phyloP scores from a whole-genome alignment of 768 basidiomycete species.

The Cubamyces sp. region DNA sequence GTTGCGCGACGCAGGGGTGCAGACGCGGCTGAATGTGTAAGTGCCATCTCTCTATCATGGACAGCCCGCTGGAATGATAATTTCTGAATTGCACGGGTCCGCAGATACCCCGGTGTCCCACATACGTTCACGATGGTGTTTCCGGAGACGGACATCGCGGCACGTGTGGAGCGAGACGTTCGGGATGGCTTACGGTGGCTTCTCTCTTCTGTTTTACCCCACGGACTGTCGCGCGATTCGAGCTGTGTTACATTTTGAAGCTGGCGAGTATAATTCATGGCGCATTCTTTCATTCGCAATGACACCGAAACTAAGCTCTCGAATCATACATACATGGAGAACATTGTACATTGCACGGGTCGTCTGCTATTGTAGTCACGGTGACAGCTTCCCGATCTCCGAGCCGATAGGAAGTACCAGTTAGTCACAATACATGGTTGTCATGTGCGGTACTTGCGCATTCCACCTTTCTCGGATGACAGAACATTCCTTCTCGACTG shows the following conservation, averaged over 20 bases:
- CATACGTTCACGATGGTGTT: constrained; percentile 6
- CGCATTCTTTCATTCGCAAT: too few relatives aligned
- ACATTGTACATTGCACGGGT: too few relatives aligned
- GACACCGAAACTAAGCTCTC: too few relatives aligned
- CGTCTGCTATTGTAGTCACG: too few relatives aligned
- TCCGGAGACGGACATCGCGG: not conserved
- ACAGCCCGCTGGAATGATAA: not conserved
- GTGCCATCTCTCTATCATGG: not conserved
- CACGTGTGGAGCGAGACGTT: not conserved
- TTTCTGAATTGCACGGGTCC: not conserved
- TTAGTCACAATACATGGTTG: too few relatives aligned
- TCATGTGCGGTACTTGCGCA: too few relatives aligned
- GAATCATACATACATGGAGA: too few relatives aligned
- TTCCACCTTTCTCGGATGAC: too few relatives aligned
- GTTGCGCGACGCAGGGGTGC: constrained; percentile 23
- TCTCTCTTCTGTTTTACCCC: not conserved
- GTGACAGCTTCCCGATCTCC: too few relatives aligned
- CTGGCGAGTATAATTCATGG: not conserved
- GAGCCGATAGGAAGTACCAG: too few relatives aligned
- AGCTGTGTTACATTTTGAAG: not conserved
- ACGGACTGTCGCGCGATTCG: not conserved
- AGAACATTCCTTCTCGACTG: too few relatives aligned
- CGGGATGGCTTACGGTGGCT: constrained; percentile 1
- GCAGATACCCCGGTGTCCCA: not conserved
- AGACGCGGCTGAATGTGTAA: constrained; percentile 16